Base-by-base conservation (phyloP, 441 rosid species). In the California macrophylla region DNA sequence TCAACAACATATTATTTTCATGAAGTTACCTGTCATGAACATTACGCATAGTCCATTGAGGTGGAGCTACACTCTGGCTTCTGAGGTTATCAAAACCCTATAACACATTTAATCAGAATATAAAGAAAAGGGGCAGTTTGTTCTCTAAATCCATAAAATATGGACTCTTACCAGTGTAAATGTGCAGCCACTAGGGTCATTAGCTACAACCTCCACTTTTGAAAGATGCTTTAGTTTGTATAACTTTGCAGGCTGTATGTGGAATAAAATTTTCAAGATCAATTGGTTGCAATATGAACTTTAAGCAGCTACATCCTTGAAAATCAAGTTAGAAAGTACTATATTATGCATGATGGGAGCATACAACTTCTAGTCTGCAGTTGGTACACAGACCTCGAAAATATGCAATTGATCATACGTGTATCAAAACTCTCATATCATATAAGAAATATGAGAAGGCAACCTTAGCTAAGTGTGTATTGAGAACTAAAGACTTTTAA, bases 31-130 rank as follows among this genome's bases (percentile, higher is more conserved):
- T 89, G 78, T 95, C 99, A 82, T 95, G 95, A 70, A 85, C 80
- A 66, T 92, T 95, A 69, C 97, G 98, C 99, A 94, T 90, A 60
- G 99, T 94, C 99, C 99, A 94, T 67, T 94, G 99, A 30, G 98
- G 93, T 38, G 98, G 97, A 79, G 96, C 86, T 75, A 95, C 97
- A 76, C 89, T 89, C 82, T 90, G 97, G 85, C 86, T 92, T 84
- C 95, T 88, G 61, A 95, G 98, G 85, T 92, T 95, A 79, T 92
- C 99, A 84, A 95, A 95, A 32, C 99, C 99, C 99, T 95, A 72
- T 7, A 82, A 76, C 38, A 84, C 68, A 66, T 50, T 75, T 52
- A 54, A 69, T 85, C 75, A 84, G 82, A 72, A 72, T 45, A 58
- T 15, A 10, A 71, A 62, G 66, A 42, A 66, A 38, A 62, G 40